Evolutionary conservation across 306 rosid genomes (phyloP).

Genomic region (Prosopis cineraria): DNA sequence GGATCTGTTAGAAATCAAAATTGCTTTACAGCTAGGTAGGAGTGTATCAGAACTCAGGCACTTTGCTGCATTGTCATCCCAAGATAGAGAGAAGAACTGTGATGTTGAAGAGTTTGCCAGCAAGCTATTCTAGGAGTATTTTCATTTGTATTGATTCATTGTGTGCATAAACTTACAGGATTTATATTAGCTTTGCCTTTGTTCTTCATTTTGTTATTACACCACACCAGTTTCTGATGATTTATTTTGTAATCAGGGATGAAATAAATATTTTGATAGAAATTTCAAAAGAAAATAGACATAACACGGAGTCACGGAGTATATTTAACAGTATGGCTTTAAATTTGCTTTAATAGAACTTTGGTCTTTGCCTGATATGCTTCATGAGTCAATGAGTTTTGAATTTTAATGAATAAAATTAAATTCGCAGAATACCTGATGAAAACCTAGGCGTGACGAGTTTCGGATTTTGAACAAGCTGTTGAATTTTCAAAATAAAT

Average conservation of each 20-base stretch:
- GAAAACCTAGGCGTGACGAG: too few relatives aligned
- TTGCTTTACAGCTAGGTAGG: slow-evolving; percentile 70
- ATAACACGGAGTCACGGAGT: too few relatives aligned
- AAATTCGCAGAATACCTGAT: too few relatives aligned
- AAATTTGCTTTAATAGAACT: not conserved
- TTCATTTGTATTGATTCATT: slow-evolving; percentile 6
- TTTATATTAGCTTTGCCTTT: slow-evolving; percentile 8
- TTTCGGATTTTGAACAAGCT: too few relatives aligned
- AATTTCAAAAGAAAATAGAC: not conserved
- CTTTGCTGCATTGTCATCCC: slow-evolving; percentile 41
- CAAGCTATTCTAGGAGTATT: slow-evolving; percentile 58
- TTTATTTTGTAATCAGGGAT: not conserved
- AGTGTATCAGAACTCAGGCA: slow-evolving; percentile 61
- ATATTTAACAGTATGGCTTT: too few relatives aligned
- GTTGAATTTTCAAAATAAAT: too few relatives aligned
- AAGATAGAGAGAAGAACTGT: slow-evolving; percentile 11
- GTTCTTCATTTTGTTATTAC: not conserved
- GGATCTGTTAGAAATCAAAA: slow-evolving; percentile 56
- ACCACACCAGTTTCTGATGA: not conserved
- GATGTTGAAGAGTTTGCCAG: slow-evolving; percentile 64
- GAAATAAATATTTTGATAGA: not conserved
- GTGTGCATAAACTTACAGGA: slow-evolving; percentile 26
- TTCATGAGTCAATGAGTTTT: not conserved
- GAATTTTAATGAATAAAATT: not conserved
- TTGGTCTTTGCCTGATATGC: not conserved